Conservation (phyloP, 2,329 filamentous ascomycete species). For the Metarhizium robertsii region DNA sequence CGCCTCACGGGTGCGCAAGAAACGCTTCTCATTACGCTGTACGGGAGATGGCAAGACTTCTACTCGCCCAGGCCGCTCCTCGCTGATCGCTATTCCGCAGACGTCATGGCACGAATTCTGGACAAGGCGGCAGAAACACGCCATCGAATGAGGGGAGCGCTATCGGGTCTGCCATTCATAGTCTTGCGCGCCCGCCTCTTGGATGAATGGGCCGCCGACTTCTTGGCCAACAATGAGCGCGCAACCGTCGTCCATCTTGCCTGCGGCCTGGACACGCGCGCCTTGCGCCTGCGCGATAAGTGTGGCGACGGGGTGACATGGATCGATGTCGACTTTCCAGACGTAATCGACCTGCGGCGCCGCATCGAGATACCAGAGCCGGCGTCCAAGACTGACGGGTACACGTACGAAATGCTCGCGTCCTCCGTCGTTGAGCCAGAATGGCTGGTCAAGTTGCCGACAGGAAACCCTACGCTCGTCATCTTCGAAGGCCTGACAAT, state of each 20-base stretch:
- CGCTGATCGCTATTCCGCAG: background rate
- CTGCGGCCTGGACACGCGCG: conserved; percentile 22
- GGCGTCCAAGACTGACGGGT: background rate
- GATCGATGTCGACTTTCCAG: conserved; percentile 26
- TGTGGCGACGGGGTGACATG: conserved; percentile 15
- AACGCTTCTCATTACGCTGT: background rate
- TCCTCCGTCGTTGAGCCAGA: conserved; percentile 15
- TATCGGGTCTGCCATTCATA: background rate
- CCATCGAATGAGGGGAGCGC: background rate
- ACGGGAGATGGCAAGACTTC: background rate
- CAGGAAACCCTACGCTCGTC: conserved; percentile 21
- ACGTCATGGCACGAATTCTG: background rate
- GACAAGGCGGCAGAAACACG: background rate
- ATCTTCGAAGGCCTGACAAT: conserved; percentile 23
- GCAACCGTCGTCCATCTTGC: conserved; percentile 21
- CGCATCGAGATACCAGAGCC: conserved; percentile 15
- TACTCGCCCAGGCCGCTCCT: background rate
- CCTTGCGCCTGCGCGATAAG: conserved; percentile 12
- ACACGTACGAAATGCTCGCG: conserved; percentile 16
- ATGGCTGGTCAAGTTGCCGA: conserved; percentile 21
- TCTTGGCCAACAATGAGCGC: conserved; percentile 13
- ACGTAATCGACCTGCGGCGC: conserved; percentile 21
- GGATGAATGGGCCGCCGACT: conserved; percentile 16
- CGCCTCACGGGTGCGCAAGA: background rate
- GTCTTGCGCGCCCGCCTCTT: background rate